phyloP scores from a whole-genome alignment of 129 eudicot species.

The Chrysanthemum makinoi region DNA sequence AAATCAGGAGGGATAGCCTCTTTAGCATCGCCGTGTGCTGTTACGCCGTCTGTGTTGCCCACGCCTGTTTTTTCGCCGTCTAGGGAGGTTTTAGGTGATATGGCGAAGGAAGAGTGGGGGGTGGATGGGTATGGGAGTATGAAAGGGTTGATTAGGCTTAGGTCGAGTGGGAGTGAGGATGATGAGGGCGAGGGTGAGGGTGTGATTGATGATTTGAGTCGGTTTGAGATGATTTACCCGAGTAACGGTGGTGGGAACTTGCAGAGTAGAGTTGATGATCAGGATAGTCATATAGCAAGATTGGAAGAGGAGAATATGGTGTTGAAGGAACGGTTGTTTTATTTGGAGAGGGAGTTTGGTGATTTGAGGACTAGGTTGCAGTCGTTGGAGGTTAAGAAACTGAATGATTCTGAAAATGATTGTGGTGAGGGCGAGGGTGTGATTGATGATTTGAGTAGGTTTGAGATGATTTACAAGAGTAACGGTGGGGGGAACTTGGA shows the following conservation, averaged over 20 bases:
- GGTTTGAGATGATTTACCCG: constrained; percentile 88
- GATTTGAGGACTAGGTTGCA: constrained; percentile 67
- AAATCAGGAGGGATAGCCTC: constrained; percentile 79
- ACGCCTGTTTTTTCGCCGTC: constrained; percentile 81
- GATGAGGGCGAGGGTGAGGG: constrained; percentile 69
- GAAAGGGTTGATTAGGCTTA: constrained; percentile 88
- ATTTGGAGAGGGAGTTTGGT: constrained; percentile 81
- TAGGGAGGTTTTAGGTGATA: constrained; percentile 72
- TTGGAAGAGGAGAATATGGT: constrained; percentile 78
- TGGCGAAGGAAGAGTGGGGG: constrained; percentile 98
- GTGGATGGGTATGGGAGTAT: constrained; percentile 92
- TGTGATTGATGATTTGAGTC: constrained; percentile 83
- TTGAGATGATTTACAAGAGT: constrained; percentile 76
- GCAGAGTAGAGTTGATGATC: constrained; percentile 92
- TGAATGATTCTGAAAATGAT: constrained; percentile 64
- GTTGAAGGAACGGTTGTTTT: constrained; percentile 68
- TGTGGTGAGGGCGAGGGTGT: constrained; percentile 73
- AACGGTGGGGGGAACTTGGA: constrained; percentile 56
- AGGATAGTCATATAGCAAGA: constrained; percentile 73
- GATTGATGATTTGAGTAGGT: constrained; percentile 86
- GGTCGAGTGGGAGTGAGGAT: constrained; percentile 42
- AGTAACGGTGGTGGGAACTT: constrained; percentile 45
- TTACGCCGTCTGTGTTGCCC: constrained; percentile 81
- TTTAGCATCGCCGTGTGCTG: constrained; percentile 74
- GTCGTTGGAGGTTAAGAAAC: constrained; percentile 56